Conservation (phyloP, 306 rosid species). For the Quercus robur region DNA sequence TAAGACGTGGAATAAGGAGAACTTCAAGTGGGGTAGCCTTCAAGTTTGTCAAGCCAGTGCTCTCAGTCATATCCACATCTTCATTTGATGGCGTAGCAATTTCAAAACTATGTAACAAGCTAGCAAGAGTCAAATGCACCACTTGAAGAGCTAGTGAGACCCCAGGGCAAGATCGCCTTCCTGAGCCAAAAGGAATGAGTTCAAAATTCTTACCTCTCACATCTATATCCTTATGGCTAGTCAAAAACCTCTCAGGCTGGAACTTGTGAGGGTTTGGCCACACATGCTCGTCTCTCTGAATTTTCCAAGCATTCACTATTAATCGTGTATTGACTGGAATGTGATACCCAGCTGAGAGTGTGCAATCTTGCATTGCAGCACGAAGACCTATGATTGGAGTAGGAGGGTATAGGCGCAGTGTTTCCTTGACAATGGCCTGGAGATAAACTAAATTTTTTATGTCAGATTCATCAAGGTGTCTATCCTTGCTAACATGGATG, state of each 20-base stretch:
- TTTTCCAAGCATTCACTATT: slow-evolving; percentile 41
- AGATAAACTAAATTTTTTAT: slow-evolving; percentile 29
- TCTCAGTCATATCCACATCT: slow-evolving; percentile 43
- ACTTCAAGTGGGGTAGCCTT: slow-evolving; percentile 35
- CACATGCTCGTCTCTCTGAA: slow-evolving; percentile 30
- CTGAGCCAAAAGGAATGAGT: slow-evolving; percentile 35
- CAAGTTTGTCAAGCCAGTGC: slow-evolving; percentile 39
- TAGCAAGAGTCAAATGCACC: slow-evolving; percentile 34
- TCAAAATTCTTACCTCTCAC: slow-evolving; percentile 27
- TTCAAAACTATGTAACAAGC: slow-evolving; percentile 20
- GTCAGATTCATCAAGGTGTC: slow-evolving; percentile 34
- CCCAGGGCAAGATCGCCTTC: slow-evolving; percentile 46
- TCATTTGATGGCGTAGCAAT: slow-evolving; percentile 29
- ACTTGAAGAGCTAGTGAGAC: slow-evolving; percentile 25
- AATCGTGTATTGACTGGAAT: slow-evolving; percentile 38
- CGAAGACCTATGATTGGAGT: slow-evolving; percentile 25
- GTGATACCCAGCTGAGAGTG: slow-evolving; percentile 31
- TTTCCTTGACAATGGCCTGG: slow-evolving; percentile 41
- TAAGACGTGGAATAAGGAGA: slow-evolving; percentile 25
- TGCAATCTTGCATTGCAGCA: slow-evolving; percentile 31
- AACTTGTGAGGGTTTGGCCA: slow-evolving; percentile 33
- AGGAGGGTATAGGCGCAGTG: slow-evolving; percentile 41
- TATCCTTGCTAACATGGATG: slow-evolving; percentile 23
- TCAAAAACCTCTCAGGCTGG: slow-evolving; percentile 35
- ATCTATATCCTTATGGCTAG: slow-evolving; percentile 29